Base-by-base conservation (phyloP, 768 basidiomycete species). In the Hypsizygus marmoreus region DNA sequence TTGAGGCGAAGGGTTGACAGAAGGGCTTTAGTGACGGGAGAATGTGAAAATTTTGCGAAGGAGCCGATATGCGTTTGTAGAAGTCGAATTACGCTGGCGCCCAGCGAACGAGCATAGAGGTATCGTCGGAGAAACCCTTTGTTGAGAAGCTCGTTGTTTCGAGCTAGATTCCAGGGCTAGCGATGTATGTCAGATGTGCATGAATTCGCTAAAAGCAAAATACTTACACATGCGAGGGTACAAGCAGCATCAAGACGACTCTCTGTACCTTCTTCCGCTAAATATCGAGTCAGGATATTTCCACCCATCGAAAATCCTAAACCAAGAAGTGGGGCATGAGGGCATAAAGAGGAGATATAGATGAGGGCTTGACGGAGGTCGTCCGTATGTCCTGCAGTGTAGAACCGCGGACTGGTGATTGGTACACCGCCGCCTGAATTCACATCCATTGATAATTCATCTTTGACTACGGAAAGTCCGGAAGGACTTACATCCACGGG, bases 261-360 rank as follows among this genome's bases (percentile, higher is more conserved):
- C 22, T 69, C 58, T 29, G 71, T 71, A 11, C 86, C 82, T 59
- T 94, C 88, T 65, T 95, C 87, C 4, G 86, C 91, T 35, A 93
- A 68, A 63, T 95, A 95, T 51, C 89, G 77, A 24, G 91, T 86
- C 54, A 97, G 68, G 30, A 97, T 86, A 61, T 89, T 91, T 25
- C 93, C 87, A 29, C 95, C 95, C 22, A 98, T 78, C 3, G 92
- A 95, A 72, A 95, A 97, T 8, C 93, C 91, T 6, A 95, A 66
- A 10, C 89, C 95, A 14, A 94, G 67, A 24, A 95, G 68, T 1
- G 85, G 87, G 0, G 94, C 91, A 9, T 75, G 67, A 2, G 95
- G 95, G 57, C 83, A 93, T 50, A 64, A 59, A 36, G 77, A 65
- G 1, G 82, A 74, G 42, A 97, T 79, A 68, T 90, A 86, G 54